Percentiles rank a stretch among this genome's conserved stretches.
These are phyloP conservation scores for Didymella arachidicola DNA, from an alignment of 2,329 filamentous ascomycete genomes.

Conservation along the genomic window DNA sequence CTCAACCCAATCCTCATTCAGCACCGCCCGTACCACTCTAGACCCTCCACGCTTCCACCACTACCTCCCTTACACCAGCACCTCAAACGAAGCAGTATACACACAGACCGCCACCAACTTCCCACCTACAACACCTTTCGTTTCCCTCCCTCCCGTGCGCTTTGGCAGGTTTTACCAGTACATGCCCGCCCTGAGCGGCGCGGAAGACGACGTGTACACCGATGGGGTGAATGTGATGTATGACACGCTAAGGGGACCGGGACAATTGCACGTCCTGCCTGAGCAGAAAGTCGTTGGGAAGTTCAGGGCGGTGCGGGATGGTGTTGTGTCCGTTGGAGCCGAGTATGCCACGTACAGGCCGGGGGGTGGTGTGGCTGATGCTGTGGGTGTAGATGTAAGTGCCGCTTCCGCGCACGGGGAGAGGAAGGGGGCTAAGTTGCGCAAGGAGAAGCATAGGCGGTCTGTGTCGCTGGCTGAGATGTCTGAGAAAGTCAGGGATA, in stretches of 20 bases:
- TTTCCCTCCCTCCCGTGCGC: not conserved
- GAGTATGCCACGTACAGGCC: not conserved
- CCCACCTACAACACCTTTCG: not conserved
- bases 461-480: not conserved
- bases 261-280: not conserved
- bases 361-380: not conserved
- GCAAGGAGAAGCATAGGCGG: not conserved
- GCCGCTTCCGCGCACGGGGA: not conserved
- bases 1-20: not conserved
- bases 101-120: not conserved
- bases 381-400: not conserved
- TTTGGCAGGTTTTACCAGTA: not conserved
- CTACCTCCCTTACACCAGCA: constrained; percentile 12
- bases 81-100: not conserved
- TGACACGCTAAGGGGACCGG: not conserved
- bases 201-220: not conserved
- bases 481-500: not conserved
- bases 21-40: not conserved
- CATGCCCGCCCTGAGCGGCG: not conserved
- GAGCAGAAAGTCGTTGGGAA: not conserved
- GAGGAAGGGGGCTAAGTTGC: not conserved
- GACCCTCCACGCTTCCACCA: not conserved
- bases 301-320: not conserved
- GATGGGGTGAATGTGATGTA: not conserved
- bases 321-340: not conserved